Evolutionary conservation across 495 filamentous ascomycete genomes (phyloP), one percentile per base, ranked within the genome.

Genomic region (Wilcoxina mikolae): DNA sequence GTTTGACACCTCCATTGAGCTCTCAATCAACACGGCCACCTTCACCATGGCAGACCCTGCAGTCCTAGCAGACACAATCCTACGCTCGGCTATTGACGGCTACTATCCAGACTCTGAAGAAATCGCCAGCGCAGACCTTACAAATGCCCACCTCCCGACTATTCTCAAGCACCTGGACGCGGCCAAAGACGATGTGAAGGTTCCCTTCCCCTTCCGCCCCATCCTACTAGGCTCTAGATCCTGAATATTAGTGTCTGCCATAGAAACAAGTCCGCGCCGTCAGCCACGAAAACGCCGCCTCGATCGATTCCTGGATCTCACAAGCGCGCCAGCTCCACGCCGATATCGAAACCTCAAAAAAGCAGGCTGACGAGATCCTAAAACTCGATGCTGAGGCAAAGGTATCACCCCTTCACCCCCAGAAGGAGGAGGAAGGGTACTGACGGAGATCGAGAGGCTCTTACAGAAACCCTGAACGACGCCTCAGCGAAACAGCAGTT

Each of bases 241-340:
- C 38, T 28, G 25, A 49, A 58, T 35, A 43, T 50, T n/a, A 28
- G 38, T 20, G 31, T 25, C 28, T 7, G 3, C n/a, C 35, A 58
- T 62, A 83, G 79, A 68, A 69, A 41, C 73, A 80, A 53, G 78
- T 85, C 28, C 76, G 74, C 53, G 67, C 64, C 27, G 58, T 78
- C 3, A 82, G 79, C 65, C 72, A 72, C 24, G 70, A 75, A 39
- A 76, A 74, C 54, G 76, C 75, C 26, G 73, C 78, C 29, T 78
- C 82, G 60, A 73, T 83, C 60, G 81, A 85, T 65, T 76, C 75
- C 18, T 86, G 82, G 82, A 82, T 85, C 50, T 61, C 70, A n/a
- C 79, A 82, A 67, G 81, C 83, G 18, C 76, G 74, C 63, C 74
- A 78, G 56, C 73, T 85, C 4, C 78, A 79, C 56, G 65, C 65